Percentiles rank a stretch among this genome's conserved stretches.
These are phyloP conservation scores for Alternaria consortialis DNA, from an alignment of 2,329 filamentous ascomycete species.

Conservation along the genomic window DNA sequence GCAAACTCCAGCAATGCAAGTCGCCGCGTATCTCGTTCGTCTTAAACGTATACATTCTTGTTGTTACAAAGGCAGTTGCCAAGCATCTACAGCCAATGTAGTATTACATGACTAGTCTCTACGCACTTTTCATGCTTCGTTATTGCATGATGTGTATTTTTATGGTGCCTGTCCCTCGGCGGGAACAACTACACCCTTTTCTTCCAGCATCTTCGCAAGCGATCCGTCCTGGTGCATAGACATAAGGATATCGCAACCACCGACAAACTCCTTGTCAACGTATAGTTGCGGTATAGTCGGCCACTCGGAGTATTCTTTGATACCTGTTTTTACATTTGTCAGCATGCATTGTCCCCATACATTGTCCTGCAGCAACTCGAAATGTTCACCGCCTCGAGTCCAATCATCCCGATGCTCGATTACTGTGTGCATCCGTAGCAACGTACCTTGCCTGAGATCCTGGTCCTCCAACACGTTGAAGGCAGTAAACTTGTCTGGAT, in stretches of 20 bases:
- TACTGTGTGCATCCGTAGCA: neutral
- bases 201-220: slow-evolving; percentile 87
- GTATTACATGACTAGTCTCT: neutral
- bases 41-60: slow-evolving; percentile 6
- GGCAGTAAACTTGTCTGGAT: slow-evolving; percentile 95
- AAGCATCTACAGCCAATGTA: neutral
- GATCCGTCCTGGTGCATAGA: slow-evolving; percentile 98
- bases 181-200: slow-evolving; percentile 85
- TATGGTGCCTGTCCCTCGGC: slow-evolving; percentile 38
- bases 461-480: slow-evolving; percentile 96
- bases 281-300: slow-evolving; percentile 98
- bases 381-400: neutral
- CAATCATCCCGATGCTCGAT: neutral
- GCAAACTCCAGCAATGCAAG: neutral
- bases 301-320: slow-evolving; percentile 99
- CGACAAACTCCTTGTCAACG: slow-evolving; percentile 93
- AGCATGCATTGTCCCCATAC: slow-evolving; percentile 10
- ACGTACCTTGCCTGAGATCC: slow-evolving; percentile 78
- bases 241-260: slow-evolving; percentile 96
- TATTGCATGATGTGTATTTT: neutral
- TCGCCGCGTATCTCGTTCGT: neutral
- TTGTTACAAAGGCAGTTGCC: slow-evolving; percentile 5
- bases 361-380: neutral
- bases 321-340: slow-evolving; percentile 65
- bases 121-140: neutral